Percentiles rank a stretch among this genome's conserved stretches.
Evolutionary conservation across 2,329 filamentous ascomycete species (phyloP).

Genomic region (Exophiala dermatitidis): DNA sequence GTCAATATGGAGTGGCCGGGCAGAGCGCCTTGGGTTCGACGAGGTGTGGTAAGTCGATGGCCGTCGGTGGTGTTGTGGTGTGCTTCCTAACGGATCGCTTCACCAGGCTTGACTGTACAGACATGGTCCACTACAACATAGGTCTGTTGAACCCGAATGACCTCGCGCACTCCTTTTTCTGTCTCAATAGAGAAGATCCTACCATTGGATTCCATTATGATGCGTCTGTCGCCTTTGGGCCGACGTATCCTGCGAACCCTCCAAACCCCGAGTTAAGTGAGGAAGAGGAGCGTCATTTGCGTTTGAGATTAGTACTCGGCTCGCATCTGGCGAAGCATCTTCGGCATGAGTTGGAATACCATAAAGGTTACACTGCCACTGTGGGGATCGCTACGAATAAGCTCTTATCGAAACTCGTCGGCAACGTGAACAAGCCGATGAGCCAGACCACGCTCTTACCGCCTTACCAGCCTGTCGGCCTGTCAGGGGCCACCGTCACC

Average conservation of each 20-base stretch:
- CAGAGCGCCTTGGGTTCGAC: conserved; percentile 81
- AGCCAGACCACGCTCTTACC: conserved; percentile 78
- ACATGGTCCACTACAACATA: conserved; percentile 76
- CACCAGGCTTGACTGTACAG: conserved; percentile 66
- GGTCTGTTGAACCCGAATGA: conserved; percentile 61
- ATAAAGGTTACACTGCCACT: conserved; percentile 78
- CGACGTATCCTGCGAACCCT: conserved; percentile 45
- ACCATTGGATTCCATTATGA: conserved; percentile 75
- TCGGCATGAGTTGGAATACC: conserved; percentile 62
- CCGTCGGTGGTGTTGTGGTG: conserved; percentile 3
- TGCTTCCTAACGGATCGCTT: conserved; percentile 5
- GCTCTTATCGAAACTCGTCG: conserved; percentile 74
- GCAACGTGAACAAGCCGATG: conserved; percentile 76
- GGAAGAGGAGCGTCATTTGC: conserved; percentile 34
- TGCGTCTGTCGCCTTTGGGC: conserved; percentile 59
- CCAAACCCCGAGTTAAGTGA: background rate
- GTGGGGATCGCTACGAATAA: conserved; percentile 86
- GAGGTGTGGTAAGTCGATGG: conserved; percentile 61
- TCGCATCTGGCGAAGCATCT: conserved; percentile 75
- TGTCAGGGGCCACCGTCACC: conserved; percentile 46
- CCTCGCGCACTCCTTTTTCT: conserved; percentile 67
- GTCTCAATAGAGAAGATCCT: conserved; percentile 64
- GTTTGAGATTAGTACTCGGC: conserved; percentile 62
- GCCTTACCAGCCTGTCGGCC: conserved; percentile 42
- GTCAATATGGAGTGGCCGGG: conserved; percentile 69